Base-by-base conservation (phyloP, 2,329 filamentous ascomycete genomes). In the Exophiala xenobiotica region DNA sequence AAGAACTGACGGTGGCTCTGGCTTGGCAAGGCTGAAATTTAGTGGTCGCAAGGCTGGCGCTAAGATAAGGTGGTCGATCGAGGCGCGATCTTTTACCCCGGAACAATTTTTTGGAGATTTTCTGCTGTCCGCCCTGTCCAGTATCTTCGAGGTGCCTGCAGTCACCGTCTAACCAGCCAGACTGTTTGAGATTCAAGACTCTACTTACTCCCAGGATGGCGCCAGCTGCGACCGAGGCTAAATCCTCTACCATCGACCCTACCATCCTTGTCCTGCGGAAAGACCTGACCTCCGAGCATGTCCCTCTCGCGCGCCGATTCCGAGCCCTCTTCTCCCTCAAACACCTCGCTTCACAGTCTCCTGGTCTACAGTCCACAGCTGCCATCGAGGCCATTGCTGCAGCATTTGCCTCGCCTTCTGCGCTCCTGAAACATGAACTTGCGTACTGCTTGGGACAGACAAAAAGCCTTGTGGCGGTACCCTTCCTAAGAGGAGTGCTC, bases 311-410 rank as follows among this genome's bases (percentile, higher is more conserved):
- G 31, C 79, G 89, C 58, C 90, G 93, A 58, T 99, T 97, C 74
- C 90, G 93, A 64, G 92, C 93, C 37, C 87, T 99, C 63, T 99
- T 99, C 77, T 96, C 92, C 14, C 84, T 99, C 54, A 99, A 99
- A 76, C 88, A 97, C 69, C 77, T 97, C 54, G 92, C 93, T 41
- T 85, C 81, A 52, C 81, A 85, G 59, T 70, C 78, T 29, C 79
- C 80, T 7, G 81, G 76, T 22, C 69, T 75, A 35, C 73, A 82
- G 59, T 80, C 78, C 0, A 74, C 83, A 6, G 82, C 84, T 35
- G 81, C 86, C 14, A 83, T 86, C 61, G 73, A 83, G 60, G 91
- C 93, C 35, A 99, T 99, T 62, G 90, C 92, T 2, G 90, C 90
- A 6, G 92, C 79, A 1, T 93, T 99, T 63, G 65, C 76, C 0